phyloP scores from a whole-genome alignment of 176 grass and related monocot genomes.

The Oryza nivara region DNA sequence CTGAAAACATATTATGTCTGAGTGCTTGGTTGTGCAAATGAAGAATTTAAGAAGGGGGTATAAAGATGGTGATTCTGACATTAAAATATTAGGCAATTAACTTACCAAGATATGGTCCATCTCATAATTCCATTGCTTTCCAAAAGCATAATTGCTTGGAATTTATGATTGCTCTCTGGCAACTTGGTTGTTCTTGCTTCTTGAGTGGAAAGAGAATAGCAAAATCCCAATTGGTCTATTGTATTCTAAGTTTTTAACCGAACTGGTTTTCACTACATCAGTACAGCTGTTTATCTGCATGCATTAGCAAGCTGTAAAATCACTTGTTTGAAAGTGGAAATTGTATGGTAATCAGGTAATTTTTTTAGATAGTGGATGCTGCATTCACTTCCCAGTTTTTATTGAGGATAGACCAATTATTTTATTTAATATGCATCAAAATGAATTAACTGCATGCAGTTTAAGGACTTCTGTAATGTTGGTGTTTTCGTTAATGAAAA shows the following conservation, averaged over 20 bases:
- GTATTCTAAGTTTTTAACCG: not conserved
- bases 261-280: not conserved
- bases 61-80: not conserved
- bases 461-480: too few species aligned
- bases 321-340: not conserved
- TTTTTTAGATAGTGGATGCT: not conserved
- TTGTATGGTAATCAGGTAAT: not conserved
- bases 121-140: not conserved
- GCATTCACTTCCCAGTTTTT: not conserved
- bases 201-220: not conserved
- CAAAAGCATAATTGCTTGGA: not conserved
- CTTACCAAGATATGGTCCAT: constrained; percentile 1
- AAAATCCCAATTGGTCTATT: not conserved
- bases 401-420: not conserved
- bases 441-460: constrained; percentile 9
- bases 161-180: not conserved
- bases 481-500: too few species aligned
- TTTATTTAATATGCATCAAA: constrained; percentile 5
- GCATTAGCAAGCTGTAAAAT: constrained; percentile 9
- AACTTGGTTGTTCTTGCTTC: not conserved
- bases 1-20: not conserved
- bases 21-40: constrained; percentile 10
- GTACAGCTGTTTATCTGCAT: not conserved
- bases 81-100: constrained; percentile 11
- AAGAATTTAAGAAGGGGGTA: not conserved